A percentile compares a stretch with the other conserved stretches of the same genome.
These are phyloP conservation scores for Strigomonas galati DNA, from an alignment of 208 protist species.

Conservation along the genomic window DNA sequence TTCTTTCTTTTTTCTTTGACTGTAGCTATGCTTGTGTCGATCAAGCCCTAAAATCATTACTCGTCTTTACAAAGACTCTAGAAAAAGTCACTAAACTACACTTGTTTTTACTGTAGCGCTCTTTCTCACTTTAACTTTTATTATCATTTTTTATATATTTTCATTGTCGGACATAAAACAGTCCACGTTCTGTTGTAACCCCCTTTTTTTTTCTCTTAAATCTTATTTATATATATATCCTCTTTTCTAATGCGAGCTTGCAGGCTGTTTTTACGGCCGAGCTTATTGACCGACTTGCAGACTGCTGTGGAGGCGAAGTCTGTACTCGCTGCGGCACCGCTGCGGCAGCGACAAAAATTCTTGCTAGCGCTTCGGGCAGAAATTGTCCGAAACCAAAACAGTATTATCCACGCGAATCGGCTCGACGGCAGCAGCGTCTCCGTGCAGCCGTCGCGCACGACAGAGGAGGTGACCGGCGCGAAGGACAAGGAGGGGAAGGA, in stretches of 20 bases:
- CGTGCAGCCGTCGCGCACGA: not conserved
- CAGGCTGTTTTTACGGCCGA: conserved; percentile 2
- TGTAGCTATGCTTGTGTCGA: not conserved
- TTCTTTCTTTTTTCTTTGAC: conserved; percentile 9
- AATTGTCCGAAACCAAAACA: conserved; percentile 22
- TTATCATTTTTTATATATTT: not conserved
- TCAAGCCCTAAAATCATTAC: not conserved
- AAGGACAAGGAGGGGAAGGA: not conserved
- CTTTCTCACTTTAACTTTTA: too few species aligned
- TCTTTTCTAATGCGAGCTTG: conserved; percentile 11
- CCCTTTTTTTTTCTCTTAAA: conserved; percentile 6
- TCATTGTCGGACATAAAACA: not conserved
- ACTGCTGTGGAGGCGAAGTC: conserved; percentile 38
- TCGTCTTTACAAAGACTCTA: not conserved
- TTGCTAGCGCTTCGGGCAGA: conserved; percentile 35
- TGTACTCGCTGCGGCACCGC: conserved; percentile 26
- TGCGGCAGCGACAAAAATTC: conserved; percentile 44
- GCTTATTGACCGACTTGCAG: conserved; percentile 39
- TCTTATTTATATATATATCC: not conserved
- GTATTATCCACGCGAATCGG: conserved; percentile 39
- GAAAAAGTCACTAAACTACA: not conserved
- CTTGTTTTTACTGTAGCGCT: too few species aligned
- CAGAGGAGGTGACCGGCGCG: not conserved
- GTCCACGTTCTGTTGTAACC: not conserved
- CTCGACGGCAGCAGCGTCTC: conserved; percentile 34